phyloP scores from a whole-genome alignment of 225 moss, liverwort and hornwort genomes.

The Polytrichum commune region DNA sequence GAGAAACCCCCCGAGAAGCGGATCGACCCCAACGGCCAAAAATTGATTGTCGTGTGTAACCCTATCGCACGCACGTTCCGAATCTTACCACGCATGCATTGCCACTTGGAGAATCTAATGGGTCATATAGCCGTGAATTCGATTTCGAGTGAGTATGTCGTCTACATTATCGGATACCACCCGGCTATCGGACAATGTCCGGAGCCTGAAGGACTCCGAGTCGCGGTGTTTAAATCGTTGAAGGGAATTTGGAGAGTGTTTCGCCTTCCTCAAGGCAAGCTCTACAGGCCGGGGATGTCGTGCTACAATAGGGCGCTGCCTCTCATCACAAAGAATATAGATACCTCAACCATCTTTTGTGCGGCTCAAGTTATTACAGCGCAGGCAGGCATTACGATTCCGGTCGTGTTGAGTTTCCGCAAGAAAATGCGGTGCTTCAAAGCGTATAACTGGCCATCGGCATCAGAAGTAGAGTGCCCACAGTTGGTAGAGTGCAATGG shows the following conservation, averaged over 20 bases:
- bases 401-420: slow-evolving; percentile 25
- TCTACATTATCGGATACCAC: slow-evolving; percentile 50
- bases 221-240: slow-evolving; percentile 40
- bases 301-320: slow-evolving; percentile 39
- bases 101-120: slow-evolving; percentile 41
- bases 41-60: slow-evolving; percentile 50
- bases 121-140: slow-evolving; percentile 39
- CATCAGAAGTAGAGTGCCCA: slow-evolving; percentile 34
- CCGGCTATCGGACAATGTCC: slow-evolving; percentile 33
- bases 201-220: slow-evolving; percentile 36
- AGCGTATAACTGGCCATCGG: slow-evolving; percentile 31
- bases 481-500: slow-evolving; percentile 38
- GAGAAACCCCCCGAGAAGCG: neutral
- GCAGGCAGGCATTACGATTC: neutral
- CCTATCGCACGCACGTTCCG: slow-evolving; percentile 43
- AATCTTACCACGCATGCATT: slow-evolving; percentile 39
- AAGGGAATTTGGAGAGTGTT: slow-evolving; percentile 42
- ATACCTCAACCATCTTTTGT: slow-evolving; percentile 32
- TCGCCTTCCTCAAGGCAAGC: slow-evolving; percentile 35
- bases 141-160: slow-evolving; percentile 30
- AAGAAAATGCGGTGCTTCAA: slow-evolving; percentile 24
- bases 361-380: slow-evolving; percentile 21
- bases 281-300: slow-evolving; percentile 26
- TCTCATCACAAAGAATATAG: slow-evolving; percentile 21
- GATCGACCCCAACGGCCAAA: slow-evolving; percentile 41